These are phyloP conservation scores for Microthyrium microscopicum DNA, from an alignment of 2,329 filamentous ascomycete species.

Conservation along the genomic window DNA sequence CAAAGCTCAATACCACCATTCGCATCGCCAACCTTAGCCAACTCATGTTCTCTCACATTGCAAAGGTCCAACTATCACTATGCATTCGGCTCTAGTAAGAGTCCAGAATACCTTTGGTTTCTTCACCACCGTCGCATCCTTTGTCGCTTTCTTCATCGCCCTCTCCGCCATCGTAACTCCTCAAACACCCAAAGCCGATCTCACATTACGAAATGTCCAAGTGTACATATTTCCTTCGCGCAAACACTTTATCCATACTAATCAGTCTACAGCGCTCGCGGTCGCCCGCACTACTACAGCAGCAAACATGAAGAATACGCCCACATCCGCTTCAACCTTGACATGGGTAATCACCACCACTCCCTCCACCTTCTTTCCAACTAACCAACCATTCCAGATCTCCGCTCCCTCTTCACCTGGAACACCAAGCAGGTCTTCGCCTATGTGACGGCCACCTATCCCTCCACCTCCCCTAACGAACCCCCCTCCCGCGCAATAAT, in stretches of 20 bases:
- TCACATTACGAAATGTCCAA: constrained; percentile 62
- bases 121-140: constrained; percentile 87
- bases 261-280: constrained; percentile 48
- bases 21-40: no score
- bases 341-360: constrained; percentile 39
- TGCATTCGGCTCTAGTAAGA: constrained; percentile 79
- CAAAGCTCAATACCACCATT: no score
- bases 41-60: no score
- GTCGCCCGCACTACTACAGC: constrained; percentile 90
- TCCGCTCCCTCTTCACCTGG: constrained; percentile 90
- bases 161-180: constrained; percentile 57
- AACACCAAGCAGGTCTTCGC: constrained; percentile 98
- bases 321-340: constrained; percentile 80
- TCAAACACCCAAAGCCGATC: constrained; percentile 47
- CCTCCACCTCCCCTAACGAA: constrained; percentile 25
- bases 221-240: constrained; percentile 40
- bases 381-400: constrained; percentile 34
- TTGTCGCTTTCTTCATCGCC: constrained; percentile 63
- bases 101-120: constrained; percentile 90
- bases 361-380: not conserved
- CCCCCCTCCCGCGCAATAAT: constrained; percentile 55
- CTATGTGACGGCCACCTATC: constrained; percentile 72
- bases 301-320: constrained; percentile 90
- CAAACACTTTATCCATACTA: not conserved
- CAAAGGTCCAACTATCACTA: constrained; percentile 27